phyloP scores from a whole-genome alignment of 257 asterid genomes.

The Lycium barbarum region DNA sequence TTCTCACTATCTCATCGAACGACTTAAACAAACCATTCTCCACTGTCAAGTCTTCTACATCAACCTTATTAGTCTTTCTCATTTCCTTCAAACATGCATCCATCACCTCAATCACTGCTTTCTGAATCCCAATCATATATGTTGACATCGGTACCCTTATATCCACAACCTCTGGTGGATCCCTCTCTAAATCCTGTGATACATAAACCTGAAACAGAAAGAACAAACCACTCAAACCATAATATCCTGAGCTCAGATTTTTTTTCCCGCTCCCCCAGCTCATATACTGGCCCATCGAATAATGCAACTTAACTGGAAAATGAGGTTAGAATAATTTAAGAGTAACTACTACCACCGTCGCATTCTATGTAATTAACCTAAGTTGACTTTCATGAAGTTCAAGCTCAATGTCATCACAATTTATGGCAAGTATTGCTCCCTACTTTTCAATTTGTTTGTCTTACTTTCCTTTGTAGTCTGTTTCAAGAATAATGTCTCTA shows the following conservation, averaged over 20 bases:
- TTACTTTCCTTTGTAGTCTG: too few species aligned
- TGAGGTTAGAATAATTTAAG: neutral
- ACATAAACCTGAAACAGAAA: slow-evolving; percentile 69
- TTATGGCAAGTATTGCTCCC: neutral
- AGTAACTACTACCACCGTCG: neutral
- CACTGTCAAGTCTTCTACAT: slow-evolving; percentile 93
- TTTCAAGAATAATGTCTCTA: too few species aligned
- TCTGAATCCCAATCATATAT: slow-evolving; percentile 86
- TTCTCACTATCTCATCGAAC: slow-evolving; percentile 91
- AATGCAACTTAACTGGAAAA: slow-evolving; percentile 23
- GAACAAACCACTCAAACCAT: neutral
- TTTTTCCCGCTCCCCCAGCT: neutral
- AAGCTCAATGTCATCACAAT: neutral
- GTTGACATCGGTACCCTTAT: slow-evolving; percentile 91
- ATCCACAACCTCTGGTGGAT: slow-evolving; percentile 93
- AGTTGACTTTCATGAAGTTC: slow-evolving; percentile 9
- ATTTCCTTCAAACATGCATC: slow-evolving; percentile 97
- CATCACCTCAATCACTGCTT: slow-evolving; percentile 91
- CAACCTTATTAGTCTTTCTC: slow-evolving; percentile 97
- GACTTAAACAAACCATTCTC: slow-evolving; percentile 97
- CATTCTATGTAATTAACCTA: neutral
- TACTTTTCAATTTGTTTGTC: too few species aligned
- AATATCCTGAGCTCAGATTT: neutral
- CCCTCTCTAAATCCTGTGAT: slow-evolving; percentile 89
- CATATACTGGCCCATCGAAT: slow-evolving; percentile 2